Conservation (phyloP, 2,329 filamentous ascomycete genomes). For the Hymenotorrendiella dingleyae region DNA sequence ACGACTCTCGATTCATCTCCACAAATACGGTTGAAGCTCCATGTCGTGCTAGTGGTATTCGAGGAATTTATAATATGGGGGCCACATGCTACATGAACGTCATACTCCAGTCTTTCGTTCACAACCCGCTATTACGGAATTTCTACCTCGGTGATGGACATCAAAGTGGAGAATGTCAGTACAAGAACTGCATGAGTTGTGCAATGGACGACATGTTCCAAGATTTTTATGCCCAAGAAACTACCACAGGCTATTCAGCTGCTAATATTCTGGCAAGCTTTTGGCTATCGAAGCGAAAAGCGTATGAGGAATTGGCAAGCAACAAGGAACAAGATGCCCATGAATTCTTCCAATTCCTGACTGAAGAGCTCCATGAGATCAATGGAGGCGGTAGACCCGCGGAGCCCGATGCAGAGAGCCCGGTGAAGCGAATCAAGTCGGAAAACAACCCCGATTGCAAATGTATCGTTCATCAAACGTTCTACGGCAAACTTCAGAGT, state of each 20-base stretch:
- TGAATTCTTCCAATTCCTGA: conserved; percentile 93
- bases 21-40: conserved; percentile 73
- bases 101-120: conserved; percentile 85
- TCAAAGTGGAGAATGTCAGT: conserved; percentile 65
- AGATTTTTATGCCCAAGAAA: conserved; percentile 65
- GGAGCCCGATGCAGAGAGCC: conserved; percentile 18
- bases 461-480: conserved; percentile 91
- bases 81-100: conserved; percentile 98
- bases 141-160: conserved; percentile 93
- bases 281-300: conserved; percentile 76
- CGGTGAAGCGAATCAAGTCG: conserved; percentile 21
- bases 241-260: conserved; percentile 83
- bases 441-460: conserved; percentile 48
- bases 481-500: conserved; percentile 86
- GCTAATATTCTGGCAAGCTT: conserved; percentile 84
- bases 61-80: conserved; percentile 96
- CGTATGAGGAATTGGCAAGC: conserved; percentile 71
- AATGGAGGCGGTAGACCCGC: conserved; percentile 52
- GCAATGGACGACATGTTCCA: conserved; percentile 71
- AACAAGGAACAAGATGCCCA: conserved; percentile 96
- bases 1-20: conserved; percentile 71
- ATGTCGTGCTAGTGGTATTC: conserved; percentile 79
- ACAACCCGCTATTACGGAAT: conserved; percentile 86
- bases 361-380: conserved; percentile 82
- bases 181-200: conserved; percentile 59